Percentiles rank a stretch among this genome's conserved stretches.
phyloP scores from a whole-genome alignment of 2,329 filamentous ascomycete genomes.

The Phaeoacremonium minimum region DNA sequence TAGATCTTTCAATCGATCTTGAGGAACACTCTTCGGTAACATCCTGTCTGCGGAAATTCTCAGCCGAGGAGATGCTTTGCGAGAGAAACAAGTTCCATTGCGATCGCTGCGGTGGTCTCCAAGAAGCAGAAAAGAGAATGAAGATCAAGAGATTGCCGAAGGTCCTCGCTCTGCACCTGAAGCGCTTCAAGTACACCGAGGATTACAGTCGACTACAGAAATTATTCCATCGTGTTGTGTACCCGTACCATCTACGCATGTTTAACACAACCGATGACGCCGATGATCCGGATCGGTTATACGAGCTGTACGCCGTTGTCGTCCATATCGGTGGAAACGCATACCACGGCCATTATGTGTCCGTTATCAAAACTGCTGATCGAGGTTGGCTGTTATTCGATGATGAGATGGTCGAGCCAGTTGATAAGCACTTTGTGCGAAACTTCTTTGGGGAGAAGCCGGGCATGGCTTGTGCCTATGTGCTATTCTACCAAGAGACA shows the following conservation, averaged over 20 bases:
- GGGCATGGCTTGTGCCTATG: constrained; percentile 90
- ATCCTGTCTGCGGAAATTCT: constrained; percentile 91
- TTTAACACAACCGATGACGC: constrained; percentile 98
- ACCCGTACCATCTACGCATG: constrained; percentile 91
- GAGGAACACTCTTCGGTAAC: constrained; percentile 96
- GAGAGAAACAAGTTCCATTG: constrained; percentile 99
- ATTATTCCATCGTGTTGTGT: constrained; percentile 93
- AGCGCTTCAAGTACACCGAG: constrained; percentile 98
- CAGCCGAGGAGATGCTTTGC: constrained; percentile 96
- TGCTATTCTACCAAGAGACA: constrained; percentile 95
- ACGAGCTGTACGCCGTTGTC: constrained; percentile 95
- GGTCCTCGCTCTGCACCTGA: constrained; percentile 87
- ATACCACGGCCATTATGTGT: constrained; percentile 96
- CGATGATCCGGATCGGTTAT: constrained; percentile 86
- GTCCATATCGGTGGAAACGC: constrained; percentile 96
- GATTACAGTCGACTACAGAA: constrained; percentile 92
- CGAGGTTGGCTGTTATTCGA: constrained; percentile 95
- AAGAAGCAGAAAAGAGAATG: constrained; percentile 98
- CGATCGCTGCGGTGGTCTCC: constrained; percentile 91
- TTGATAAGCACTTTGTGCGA: constrained; percentile 91
- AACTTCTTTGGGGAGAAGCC: constrained; percentile 96
- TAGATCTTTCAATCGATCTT: constrained; percentile 93
- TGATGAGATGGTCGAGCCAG: constrained; percentile 97
- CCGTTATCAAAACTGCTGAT: constrained; percentile 95
- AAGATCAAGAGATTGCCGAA: constrained; percentile 94